Conservation (phyloP, 2,329 filamentous ascomycete species). For the Talaromyces marneffei region DNA sequence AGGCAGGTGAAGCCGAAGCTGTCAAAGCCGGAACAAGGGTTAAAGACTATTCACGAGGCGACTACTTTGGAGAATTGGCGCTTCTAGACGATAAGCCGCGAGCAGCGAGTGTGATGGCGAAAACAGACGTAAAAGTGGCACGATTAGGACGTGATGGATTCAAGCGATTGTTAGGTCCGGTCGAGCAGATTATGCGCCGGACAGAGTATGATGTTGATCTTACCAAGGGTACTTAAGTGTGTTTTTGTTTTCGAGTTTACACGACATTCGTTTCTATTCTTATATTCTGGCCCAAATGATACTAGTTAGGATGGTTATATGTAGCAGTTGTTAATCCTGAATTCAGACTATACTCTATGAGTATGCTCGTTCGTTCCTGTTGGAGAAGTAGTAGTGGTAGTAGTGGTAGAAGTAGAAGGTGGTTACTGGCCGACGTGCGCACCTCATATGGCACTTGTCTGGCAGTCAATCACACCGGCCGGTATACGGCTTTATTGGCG, state of each 20-base stretch:
- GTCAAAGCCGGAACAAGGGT: slow-evolving; percentile 73
- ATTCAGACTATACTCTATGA: background rate
- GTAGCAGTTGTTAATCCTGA: background rate
- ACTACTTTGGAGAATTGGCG: slow-evolving; percentile 95
- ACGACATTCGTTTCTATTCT: slow-evolving; percentile 1
- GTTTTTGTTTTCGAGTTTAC: background rate
- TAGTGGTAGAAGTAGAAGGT: too few relatives aligned
- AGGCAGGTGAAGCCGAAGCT: slow-evolving; percentile 79
- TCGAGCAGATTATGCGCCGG: slow-evolving; percentile 89
- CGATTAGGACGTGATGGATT: slow-evolving; percentile 91
- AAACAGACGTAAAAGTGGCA: slow-evolving; percentile 86
- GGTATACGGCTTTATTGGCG: background rate
- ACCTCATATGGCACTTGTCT: background rate
- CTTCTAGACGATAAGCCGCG: slow-evolving; percentile 88
- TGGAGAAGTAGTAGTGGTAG: background rate
- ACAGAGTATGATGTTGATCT: slow-evolving; percentile 38
- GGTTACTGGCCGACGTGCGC: background rate
- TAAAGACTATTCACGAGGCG: slow-evolving; percentile 79
- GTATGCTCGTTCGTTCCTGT: background rate
- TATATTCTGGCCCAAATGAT: background rate
- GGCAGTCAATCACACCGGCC: background rate
- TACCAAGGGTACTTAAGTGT: background rate
- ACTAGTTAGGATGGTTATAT: background rate
- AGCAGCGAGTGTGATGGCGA: slow-evolving; percentile 79
- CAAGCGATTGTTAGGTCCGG: slow-evolving; percentile 83